Base-by-base conservation (phyloP, 2,329 filamentous ascomycete species). In the Hypoxylon sp. region DNA sequence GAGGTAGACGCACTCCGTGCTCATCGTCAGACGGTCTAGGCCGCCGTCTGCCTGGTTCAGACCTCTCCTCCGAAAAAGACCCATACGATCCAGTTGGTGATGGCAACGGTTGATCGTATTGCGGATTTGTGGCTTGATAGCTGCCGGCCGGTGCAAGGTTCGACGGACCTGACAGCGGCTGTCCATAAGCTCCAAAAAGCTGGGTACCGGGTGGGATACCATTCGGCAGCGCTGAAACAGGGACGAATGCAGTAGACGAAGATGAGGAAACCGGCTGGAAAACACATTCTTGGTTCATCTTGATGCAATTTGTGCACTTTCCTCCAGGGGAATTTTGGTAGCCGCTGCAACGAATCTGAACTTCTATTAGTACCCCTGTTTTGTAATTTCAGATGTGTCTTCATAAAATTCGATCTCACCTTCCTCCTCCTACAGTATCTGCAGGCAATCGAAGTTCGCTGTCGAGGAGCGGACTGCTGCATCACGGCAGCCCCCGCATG, bases 401-500 rank as follows among this genome's bases (percentile, higher is more conserved):
- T 42, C 29, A 44, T 50, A 31, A 59, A 48, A 31, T 32, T 29
- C 32, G 17, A 42, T 44, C 75, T 74, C 73, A 89, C 87, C 84
- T 89, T 89, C 75, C 87, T 81, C 76, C 88, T 87, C n/a, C 87
- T 79, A 74, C 87, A 89, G 69, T 89, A 89, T 59, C 85, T 82
- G 75, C 87, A 89, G 3, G 87, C 87, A 70, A 89, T 89, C 0
- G 86, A 88, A 1, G 87, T 89, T 31, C 87, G 81, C 75, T 89
- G 87, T 21, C 87, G 80, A 1, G 87, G 87, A 2, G 87, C 87
- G 19, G 86, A 83, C 73, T 87, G 86, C 10, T 81, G 79, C 76
- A 84, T 79, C 17, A 80, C 77, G 37, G 80, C 77, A 29, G 75
- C 77, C 19, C 73, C 79, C 42, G 78, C 80, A 17, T 71, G 75